Percentiles rank a stretch among this genome's conserved stretches.
Conservation (phyloP, 2,329 filamentous ascomycete genomes). For the Sarocladiaceae sp. region DNA sequence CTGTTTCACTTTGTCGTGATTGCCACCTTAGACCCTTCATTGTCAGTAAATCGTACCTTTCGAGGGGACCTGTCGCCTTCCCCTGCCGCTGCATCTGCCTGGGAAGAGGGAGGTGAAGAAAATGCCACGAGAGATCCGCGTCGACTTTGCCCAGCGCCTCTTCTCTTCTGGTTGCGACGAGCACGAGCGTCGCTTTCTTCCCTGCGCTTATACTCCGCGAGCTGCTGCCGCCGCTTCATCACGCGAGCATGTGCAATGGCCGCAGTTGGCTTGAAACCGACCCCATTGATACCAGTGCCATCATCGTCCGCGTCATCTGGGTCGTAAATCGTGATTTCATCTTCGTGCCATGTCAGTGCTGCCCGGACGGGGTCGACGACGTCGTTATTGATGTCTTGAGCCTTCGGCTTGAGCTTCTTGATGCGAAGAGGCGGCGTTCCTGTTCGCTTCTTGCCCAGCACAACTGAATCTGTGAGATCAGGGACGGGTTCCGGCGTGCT, state of each 20-base stretch:
- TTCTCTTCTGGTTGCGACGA: slow-evolving; percentile 47
- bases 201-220: slow-evolving; percentile 57
- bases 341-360: slow-evolving; percentile 62
- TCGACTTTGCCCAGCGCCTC: slow-evolving; percentile 20
- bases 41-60: slow-evolving; percentile 37
- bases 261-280: slow-evolving; percentile 62
- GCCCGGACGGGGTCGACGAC: slow-evolving; percentile 51
- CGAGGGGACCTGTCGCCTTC: slow-evolving; percentile 22
- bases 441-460: slow-evolving; percentile 22
- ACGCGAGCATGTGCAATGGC: slow-evolving; percentile 54
- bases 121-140: neutral
- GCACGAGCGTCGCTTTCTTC: slow-evolving; percentile 58
- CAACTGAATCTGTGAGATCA: neutral
- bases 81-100: slow-evolving; percentile 20
- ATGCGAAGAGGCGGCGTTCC: slow-evolving; percentile 35
- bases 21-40: slow-evolving; percentile 27
- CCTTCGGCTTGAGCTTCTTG: slow-evolving; percentile 18
- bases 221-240: slow-evolving; percentile 55
- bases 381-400: slow-evolving; percentile 21
- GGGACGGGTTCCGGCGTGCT: slow-evolving; percentile 3
- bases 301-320: slow-evolving; percentile 63
- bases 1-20: slow-evolving; percentile 24
- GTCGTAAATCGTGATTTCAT: slow-evolving; percentile 65
- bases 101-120: neutral
- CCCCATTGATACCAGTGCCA: slow-evolving; percentile 62